phyloP scores from a whole-genome alignment of 1,284 basidiomycete genomes.

The Heimioporus punctisporus region DNA sequence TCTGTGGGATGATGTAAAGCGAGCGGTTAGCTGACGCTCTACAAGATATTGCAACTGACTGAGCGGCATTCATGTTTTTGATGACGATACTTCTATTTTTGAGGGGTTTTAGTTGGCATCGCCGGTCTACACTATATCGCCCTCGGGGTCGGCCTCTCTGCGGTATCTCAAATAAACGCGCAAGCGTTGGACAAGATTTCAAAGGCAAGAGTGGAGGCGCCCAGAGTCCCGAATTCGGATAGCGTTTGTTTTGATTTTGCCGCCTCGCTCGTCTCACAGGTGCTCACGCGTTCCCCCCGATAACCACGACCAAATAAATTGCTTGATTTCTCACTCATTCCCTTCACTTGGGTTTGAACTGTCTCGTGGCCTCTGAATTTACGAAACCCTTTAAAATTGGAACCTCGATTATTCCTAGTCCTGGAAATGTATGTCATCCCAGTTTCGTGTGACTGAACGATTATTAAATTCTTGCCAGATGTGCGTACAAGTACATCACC shows the following conservation, averaged over 20 bases:
- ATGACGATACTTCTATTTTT: conserved; percentile 71
- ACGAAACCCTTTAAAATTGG: too few relatives aligned
- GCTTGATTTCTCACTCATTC: too few relatives aligned
- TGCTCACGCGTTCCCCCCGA: too few relatives aligned
- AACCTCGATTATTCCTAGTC: too few relatives aligned
- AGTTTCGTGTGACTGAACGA: too few relatives aligned
- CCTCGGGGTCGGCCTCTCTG: conserved; percentile 46
- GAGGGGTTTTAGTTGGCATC: conserved; percentile 56
- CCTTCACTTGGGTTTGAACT: too few relatives aligned
- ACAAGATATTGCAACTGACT: conserved; percentile 13
- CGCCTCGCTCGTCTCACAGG: too few relatives aligned
- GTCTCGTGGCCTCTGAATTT: too few relatives aligned
- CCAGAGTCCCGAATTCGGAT: conserved; percentile 50
- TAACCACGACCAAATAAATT: too few relatives aligned
- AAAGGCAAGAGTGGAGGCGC: conserved; percentile 43
- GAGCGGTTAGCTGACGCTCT: conserved; percentile 21
- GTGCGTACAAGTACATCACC: too few relatives aligned
- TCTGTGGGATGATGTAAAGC: conserved; percentile 59
- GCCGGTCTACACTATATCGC: conserved; percentile 61
- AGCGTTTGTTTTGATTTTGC: conserved; percentile 36
- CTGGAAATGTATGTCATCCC: too few relatives aligned
- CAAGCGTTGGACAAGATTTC: conserved; percentile 46
- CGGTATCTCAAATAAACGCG: conserved; percentile 51
- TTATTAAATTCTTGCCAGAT: too few relatives aligned
- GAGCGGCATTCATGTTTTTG: conserved; percentile 52